Percentiles rank a stretch among this genome's conserved stretches.
Evolutionary conservation across 805 yeast genomes (phyloP).

Genomic region (Lachancea meyersii): DNA sequence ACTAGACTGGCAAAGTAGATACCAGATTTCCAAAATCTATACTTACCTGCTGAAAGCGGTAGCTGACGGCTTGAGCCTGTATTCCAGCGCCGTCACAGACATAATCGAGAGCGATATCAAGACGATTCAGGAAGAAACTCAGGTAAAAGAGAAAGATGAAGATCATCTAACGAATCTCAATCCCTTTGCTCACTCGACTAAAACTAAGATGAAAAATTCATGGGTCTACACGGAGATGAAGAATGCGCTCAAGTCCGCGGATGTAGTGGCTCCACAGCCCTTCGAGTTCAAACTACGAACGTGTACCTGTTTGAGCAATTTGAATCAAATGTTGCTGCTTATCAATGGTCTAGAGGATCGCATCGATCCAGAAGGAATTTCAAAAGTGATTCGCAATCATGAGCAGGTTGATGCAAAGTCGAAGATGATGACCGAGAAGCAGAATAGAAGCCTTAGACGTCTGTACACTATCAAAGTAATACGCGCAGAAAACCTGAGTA

Average conservation of each 20-base stretch:
- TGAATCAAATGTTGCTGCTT: slow-evolving; percentile 46
- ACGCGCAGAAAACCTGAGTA: slow-evolving; percentile 54
- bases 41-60: slow-evolving; percentile 57
- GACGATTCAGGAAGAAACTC: slow-evolving; percentile 12
- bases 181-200: slow-evolving; percentile 23
- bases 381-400: slow-evolving; percentile 35
- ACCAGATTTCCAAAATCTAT: slow-evolving; percentile 55
- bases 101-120: slow-evolving; percentile 18
- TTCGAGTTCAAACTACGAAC: slow-evolving; percentile 54
- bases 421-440: slow-evolving; percentile 4
- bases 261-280: slow-evolving; percentile 42
- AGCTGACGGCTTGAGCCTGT: slow-evolving; percentile 51
- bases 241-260: slow-evolving; percentile 40
- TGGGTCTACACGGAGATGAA: slow-evolving; percentile 50
- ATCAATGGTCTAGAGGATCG: slow-evolving; percentile 47
- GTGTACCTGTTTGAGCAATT: slow-evolving; percentile 71
- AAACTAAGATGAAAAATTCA: slow-evolving; percentile 28
- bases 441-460: slow-evolving; percentile 29
- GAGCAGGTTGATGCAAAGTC: slow-evolving; percentile 31
- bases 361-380: slow-evolving; percentile 53
- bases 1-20: slow-evolving; percentile 60
- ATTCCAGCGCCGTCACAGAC: slow-evolving; percentile 37
- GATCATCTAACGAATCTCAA: slow-evolving; percentile 20
- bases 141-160: slow-evolving; percentile 14
- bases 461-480: slow-evolving; percentile 59